These are phyloP conservation scores for Wickerhamomyces sydowiorum DNA, from an alignment of 805 yeast genomes.

Conservation along the genomic window DNA sequence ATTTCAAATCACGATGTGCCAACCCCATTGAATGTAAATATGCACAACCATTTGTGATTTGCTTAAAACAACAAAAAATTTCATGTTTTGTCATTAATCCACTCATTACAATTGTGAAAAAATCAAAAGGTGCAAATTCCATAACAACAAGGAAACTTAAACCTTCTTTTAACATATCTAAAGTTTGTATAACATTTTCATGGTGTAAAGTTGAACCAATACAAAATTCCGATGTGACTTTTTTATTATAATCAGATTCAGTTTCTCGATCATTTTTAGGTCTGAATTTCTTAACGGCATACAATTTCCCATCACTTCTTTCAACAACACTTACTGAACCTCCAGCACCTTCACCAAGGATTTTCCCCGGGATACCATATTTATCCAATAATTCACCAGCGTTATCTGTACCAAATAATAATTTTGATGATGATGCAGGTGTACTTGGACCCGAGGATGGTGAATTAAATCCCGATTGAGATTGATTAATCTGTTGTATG, in stretches of 20 bases:
- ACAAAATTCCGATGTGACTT: constrained; percentile 77
- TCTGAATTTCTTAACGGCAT: constrained; percentile 86
- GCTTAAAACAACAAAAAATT: constrained; percentile 76
- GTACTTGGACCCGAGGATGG: neutral
- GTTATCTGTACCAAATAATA: constrained; percentile 32
- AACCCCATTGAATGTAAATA: constrained; percentile 78
- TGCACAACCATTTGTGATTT: constrained; percentile 66
- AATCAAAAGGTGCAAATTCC: constrained; percentile 92
- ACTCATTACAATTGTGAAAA: constrained; percentile 89
- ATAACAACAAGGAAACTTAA: constrained; percentile 66
- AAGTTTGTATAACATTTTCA: constrained; percentile 73
- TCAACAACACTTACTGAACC: constrained; percentile 84
- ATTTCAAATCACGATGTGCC: constrained; percentile 88
- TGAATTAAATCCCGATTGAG: neutral
- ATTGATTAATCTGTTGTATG: neutral
- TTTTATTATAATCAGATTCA: constrained; percentile 64
- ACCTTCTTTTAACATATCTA: constrained; percentile 71
- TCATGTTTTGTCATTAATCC: constrained; percentile 71
- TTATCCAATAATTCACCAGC: constrained; percentile 43
- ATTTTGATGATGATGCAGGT: constrained; percentile 16
- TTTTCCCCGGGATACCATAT: constrained; percentile 69
- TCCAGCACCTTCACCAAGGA: constrained; percentile 90
- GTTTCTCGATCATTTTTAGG: constrained; percentile 56
- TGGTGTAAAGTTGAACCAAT: constrained; percentile 77
- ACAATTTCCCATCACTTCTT: constrained; percentile 54